Conservation (phyloP, 768 basidiomycete genomes). For the Inosperma sp. region DNA sequence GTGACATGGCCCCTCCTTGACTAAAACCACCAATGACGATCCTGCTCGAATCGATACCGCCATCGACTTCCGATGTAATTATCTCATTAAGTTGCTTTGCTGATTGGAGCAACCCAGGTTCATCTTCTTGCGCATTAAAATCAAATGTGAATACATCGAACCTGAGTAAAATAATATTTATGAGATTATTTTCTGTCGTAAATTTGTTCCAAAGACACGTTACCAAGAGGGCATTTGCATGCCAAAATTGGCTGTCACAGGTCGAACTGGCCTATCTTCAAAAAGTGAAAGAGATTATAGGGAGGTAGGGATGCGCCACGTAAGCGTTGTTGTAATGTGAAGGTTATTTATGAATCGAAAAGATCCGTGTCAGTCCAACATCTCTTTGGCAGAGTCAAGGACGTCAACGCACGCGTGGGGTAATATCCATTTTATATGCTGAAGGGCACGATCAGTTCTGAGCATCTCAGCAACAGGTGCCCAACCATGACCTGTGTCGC, state of each 20-base stretch:
- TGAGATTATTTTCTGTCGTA: slow-evolving; percentile 1
- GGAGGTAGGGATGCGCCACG: neutral
- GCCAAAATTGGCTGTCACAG: slow-evolving; percentile 73
- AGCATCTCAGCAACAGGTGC: slow-evolving; percentile 70
- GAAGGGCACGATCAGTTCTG: slow-evolving; percentile 45
- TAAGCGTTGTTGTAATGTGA: neutral
- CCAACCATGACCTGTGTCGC: slow-evolving; percentile 75
- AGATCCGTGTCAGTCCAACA: neutral
- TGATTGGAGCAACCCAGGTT: slow-evolving; percentile 67
- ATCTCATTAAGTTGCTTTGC: slow-evolving; percentile 58
- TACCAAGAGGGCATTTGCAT: slow-evolving; percentile 76
- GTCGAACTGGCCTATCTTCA: slow-evolving; percentile 42
- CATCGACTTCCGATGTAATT: slow-evolving; percentile 68
- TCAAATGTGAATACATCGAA: slow-evolving; percentile 73
- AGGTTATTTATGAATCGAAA: neutral
- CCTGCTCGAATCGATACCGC: slow-evolving; percentile 59
- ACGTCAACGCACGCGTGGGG: slow-evolving; percentile 64
- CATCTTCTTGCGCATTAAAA: slow-evolving; percentile 58
- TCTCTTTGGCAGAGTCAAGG: slow-evolving; percentile 2
- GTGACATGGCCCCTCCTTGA: slow-evolving; percentile 76
- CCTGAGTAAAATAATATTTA: slow-evolving; percentile 37
- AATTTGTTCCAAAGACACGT: slow-evolving; percentile 2
- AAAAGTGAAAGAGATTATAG: slow-evolving; percentile 7
- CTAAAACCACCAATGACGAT: slow-evolving; percentile 88
- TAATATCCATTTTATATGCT: slow-evolving; percentile 86